Evolutionary conservation across 176 grass and related monocot species (phyloP).

Genomic region (Guadua angustifolia): DNA sequence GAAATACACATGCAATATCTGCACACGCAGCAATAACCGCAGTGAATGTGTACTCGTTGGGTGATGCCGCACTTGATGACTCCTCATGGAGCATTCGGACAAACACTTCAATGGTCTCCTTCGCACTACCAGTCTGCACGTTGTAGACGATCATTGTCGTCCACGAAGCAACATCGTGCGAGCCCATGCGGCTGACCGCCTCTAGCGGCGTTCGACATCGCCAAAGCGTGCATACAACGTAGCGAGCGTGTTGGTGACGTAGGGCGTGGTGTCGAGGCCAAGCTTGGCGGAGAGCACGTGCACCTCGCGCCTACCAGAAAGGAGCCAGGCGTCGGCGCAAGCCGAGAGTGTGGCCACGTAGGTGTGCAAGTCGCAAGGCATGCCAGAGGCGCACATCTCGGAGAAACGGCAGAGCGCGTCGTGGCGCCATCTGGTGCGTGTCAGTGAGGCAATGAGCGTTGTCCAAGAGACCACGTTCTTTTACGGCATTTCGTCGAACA

Average conservation of each 20-base stretch:
- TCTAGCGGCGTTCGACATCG: slow-evolving; percentile 5
- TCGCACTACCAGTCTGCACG: slow-evolving; percentile 42
- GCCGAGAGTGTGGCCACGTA: slow-evolving; percentile 56
- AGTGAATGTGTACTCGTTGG: slow-evolving; percentile 69
- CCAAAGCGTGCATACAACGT: slow-evolving; percentile 48
- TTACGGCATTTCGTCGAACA: slow-evolving; percentile 59
- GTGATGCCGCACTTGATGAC: slow-evolving; percentile 19
- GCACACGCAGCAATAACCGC: slow-evolving; percentile 53
- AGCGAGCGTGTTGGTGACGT: slow-evolving; percentile 59
- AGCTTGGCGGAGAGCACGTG: slow-evolving; percentile 57
- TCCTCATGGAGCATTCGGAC: slow-evolving; percentile 45
- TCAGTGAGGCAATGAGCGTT: slow-evolving; percentile 49
- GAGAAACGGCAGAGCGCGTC: slow-evolving; percentile 60
- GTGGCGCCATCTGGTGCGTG: slow-evolving; percentile 44
- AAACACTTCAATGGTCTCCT: slow-evolving; percentile 53
- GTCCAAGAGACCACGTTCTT: slow-evolving; percentile 66
- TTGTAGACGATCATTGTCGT: slow-evolving; percentile 60
- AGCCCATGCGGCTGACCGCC: slow-evolving; percentile 42
- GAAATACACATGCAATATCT: slow-evolving; percentile 7
- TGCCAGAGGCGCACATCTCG: slow-evolving; percentile 49
- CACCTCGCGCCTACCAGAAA: slow-evolving; percentile 52
- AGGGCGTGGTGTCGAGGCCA: slow-evolving; percentile 49
- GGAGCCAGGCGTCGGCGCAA: slow-evolving; percentile 41
- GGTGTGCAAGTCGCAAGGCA: slow-evolving; percentile 61
- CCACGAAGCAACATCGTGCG: slow-evolving; percentile 51